These are phyloP conservation scores for Phoenix dactylifera DNA, from an alignment of 176 grass and related monocot species.

Conservation along the genomic window DNA sequence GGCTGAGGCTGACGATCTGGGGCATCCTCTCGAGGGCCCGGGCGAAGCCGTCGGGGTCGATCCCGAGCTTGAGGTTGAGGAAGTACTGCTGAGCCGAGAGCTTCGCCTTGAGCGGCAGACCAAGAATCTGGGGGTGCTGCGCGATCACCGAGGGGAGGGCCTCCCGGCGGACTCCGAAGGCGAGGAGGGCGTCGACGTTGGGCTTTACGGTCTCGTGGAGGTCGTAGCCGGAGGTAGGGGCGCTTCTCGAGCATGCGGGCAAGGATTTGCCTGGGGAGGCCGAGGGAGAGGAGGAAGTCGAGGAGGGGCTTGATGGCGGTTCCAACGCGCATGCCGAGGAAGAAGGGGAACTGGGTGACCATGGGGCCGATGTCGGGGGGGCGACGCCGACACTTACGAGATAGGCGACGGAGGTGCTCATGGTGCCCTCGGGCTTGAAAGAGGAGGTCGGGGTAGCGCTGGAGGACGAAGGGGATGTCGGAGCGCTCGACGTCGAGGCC, in stretches of 20 bases:
- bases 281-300: slow-evolving; percentile 69
- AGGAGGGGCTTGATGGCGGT: slow-evolving; percentile 80
- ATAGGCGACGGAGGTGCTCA: slow-evolving; percentile 89
- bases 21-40: slow-evolving; percentile 65
- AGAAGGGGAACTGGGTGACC: slow-evolving; percentile 87
- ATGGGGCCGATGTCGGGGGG: slow-evolving; percentile 83
- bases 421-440: slow-evolving; percentile 88
- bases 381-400: slow-evolving; percentile 74
- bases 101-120: slow-evolving; percentile 77
- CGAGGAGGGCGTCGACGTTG: slow-evolving; percentile 57
- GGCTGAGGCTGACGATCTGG: slow-evolving; percentile 73
- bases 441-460: slow-evolving; percentile 65
- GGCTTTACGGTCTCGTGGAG: slow-evolving; percentile 78
- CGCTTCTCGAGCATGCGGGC: slow-evolving; percentile 85
- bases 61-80: slow-evolving; percentile 79
- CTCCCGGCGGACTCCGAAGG: slow-evolving; percentile 63
- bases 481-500: slow-evolving; percentile 87
- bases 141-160: slow-evolving; percentile 54
- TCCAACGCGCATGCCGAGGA: slow-evolving; percentile 83
- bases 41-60: slow-evolving; percentile 72
- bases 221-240: slow-evolving; percentile 69
- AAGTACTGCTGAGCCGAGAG: slow-evolving; percentile 77
- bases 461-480: slow-evolving; percentile 77
- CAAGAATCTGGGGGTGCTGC: slow-evolving; percentile 62
- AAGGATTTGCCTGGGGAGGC: slow-evolving; percentile 62